Evolutionary conservation across 2,329 filamentous ascomycete species (phyloP), one percentile per base, ranked within the genome.

Genomic region (Corinectria fuckeliana): DNA sequence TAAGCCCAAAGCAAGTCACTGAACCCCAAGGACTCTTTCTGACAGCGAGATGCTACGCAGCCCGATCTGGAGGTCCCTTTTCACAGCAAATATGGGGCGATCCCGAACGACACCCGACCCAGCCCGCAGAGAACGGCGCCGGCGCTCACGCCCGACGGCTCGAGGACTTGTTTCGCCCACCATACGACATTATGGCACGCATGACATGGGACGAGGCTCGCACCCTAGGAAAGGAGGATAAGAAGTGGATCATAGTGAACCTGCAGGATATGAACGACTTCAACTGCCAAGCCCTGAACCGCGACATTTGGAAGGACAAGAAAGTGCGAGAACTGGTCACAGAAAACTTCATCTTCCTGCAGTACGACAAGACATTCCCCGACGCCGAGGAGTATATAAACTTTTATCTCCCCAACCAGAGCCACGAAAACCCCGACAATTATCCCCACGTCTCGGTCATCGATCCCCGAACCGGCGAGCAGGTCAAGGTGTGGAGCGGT

Each of bases 391-490:
- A 92, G 65, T 99, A 96, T 75, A 82, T 96, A 61, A 91, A 91
- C 56, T 96, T 97, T 76, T 99, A 99, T 79, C 93, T 98, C 63
- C 80, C 82, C 1, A 81, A 81, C 73, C 85, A 87, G 54, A 81
- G 82, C 41, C 87, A 91, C 66, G 92, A 96, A 69, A 90, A 90
- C 71, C 85, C 88, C n/a, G 91, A 94, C 71, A 93, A 93, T 68
- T 99, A 96, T 73, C 95, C 95, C 5, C 93, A 99, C 73, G 95
- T 98, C 57, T 92, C 93, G 42, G 97, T 99, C 62, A 88, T 99
- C 62, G 95, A 99, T 69, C 95, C 95, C 2, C 86, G 95, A 60
- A 99, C 95, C 1, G 95, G 95, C 61, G 95, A 99, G 77, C 93
- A 97, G 76, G 91, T 99, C 74, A 99, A 99, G 79, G 86, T 93